phyloP scores from a whole-genome alignment of 495 filamentous ascomycete species.

The Annulohypoxylon stygium region DNA sequence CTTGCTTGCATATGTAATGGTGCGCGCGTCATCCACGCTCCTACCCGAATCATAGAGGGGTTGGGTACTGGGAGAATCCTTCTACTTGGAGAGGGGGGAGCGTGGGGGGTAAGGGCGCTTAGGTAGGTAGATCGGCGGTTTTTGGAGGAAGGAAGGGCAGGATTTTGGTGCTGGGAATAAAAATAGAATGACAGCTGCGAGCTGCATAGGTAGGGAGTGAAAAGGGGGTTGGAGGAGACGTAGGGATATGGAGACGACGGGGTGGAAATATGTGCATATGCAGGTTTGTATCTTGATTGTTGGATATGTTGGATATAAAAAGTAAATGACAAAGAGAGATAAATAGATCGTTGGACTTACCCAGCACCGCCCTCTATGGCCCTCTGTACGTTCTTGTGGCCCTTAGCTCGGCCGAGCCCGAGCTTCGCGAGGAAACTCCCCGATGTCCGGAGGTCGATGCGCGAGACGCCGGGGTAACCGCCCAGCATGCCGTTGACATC shows the following conservation, averaged over 20 bases:
- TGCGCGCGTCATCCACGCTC: neutral
- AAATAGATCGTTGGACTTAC: conserved; percentile 48
- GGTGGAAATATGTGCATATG: neutral
- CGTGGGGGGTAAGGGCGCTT: neutral
- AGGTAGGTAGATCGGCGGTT: neutral
- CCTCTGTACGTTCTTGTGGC: conserved; percentile 44
- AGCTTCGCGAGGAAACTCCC: conserved; percentile 82
- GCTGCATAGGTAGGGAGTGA: neutral
- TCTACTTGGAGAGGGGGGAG: neutral
- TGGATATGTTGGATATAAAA: neutral
- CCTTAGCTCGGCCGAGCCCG: conserved; percentile 61
- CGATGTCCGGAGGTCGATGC: conserved; percentile 82
- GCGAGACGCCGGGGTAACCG: conserved; percentile 78
- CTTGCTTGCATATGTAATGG: neutral
- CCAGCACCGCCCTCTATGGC: conserved; percentile 69
- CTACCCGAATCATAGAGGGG: neutral
- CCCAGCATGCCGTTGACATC: conserved; percentile 87
- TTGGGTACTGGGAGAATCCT: neutral
- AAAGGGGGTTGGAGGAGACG: neutral
- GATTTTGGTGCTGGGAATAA: neutral
- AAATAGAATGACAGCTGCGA: conserved; percentile 16
- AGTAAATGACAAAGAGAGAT: conserved; percentile 5
- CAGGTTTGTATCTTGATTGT: neutral
- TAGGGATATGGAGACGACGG: neutral
- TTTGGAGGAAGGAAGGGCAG: neutral